Evolutionary conservation across 1,284 basidiomycete genomes (phyloP).

Genomic region (Moniliella sp.): DNA sequence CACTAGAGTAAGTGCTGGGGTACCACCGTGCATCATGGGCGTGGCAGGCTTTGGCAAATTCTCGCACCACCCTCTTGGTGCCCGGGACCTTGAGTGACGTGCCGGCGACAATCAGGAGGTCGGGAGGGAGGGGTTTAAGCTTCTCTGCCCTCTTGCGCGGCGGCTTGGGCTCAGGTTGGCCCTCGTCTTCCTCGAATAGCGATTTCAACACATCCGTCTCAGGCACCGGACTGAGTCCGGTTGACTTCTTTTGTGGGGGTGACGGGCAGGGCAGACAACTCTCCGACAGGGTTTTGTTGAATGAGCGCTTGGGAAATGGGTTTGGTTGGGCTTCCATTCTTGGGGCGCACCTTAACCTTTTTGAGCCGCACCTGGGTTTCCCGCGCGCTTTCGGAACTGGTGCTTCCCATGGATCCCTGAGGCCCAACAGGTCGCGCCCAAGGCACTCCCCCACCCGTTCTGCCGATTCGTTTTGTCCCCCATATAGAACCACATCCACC

Average conservation of each 20-base stretch:
- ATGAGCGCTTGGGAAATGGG: neutral
- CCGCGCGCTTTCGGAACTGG: constrained; percentile 16
- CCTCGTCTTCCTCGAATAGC: too few relatives aligned
- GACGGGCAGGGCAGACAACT: too few relatives aligned
- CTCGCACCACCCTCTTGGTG: constrained; percentile 71
- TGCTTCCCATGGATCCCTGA: constrained; percentile 25
- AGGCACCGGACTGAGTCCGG: too few relatives aligned
- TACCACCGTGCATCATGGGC: constrained; percentile 18
- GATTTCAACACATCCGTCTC: too few relatives aligned
- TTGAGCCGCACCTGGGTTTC: constrained; percentile 9
- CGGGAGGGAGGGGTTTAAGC: constrained; percentile 42
- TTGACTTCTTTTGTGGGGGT: too few relatives aligned
- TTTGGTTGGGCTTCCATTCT: neutral
- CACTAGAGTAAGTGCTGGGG: constrained; percentile 12
- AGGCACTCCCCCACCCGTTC: constrained; percentile 46
- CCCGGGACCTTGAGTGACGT: constrained; percentile 87
- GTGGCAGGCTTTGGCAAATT: constrained; percentile 67
- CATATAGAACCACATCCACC: constrained; percentile 72
- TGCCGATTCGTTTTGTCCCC: constrained; percentile 62
- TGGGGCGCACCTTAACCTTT: constrained; percentile 1
- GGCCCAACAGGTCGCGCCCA: constrained; percentile 25
- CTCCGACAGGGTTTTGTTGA: too few relatives aligned
- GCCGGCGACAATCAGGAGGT: constrained; percentile 81
- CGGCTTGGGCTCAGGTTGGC: neutral
- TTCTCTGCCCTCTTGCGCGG: constrained; percentile 5